A percentile compares a stretch with the other conserved stretches of the same genome.
phyloP scores from a whole-genome alignment of 176 grass and related monocot genomes.

The Hordeum marinum region DNA sequence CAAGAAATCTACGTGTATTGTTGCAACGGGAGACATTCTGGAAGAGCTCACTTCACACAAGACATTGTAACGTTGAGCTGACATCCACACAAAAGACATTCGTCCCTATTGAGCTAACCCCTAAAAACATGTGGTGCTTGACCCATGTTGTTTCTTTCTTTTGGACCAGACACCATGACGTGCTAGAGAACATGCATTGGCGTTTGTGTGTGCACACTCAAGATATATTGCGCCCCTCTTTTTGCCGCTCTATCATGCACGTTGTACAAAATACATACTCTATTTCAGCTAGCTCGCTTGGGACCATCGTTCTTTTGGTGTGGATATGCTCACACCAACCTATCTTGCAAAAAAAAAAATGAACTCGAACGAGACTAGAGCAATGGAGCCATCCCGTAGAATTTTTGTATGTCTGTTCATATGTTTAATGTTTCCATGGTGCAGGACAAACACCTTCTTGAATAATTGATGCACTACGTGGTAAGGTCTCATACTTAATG shows the following conservation, averaged over 20 bases:
- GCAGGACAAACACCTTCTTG: background rate
- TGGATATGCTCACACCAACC: constrained; percentile 30
- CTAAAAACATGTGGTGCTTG: background rate
- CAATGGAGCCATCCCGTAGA: background rate
- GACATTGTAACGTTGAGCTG: background rate
- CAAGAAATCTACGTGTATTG: background rate
- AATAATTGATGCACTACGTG: background rate
- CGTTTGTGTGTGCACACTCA: background rate
- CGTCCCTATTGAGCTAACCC: too few species aligned
- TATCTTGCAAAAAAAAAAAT: background rate
- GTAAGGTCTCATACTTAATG: constrained; percentile 14
- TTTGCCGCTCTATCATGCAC: background rate
- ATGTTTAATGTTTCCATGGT: background rate
- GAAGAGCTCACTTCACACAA: background rate
- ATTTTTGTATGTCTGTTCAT: background rate
- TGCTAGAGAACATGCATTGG: background rate
- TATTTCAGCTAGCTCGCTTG: background rate
- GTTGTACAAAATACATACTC: background rate
- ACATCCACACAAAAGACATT: background rate
- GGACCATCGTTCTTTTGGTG: background rate
- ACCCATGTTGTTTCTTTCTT: background rate
- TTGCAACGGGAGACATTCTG: background rate
- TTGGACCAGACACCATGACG: background rate
- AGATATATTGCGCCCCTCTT: constrained; percentile 22
- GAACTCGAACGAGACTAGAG: background rate